Evolutionary conservation across 164 flowering plant genomes (phyloP), one percentile per base, ranked within the genome.

Genomic region (Macadamia tetraphylla): DNA sequence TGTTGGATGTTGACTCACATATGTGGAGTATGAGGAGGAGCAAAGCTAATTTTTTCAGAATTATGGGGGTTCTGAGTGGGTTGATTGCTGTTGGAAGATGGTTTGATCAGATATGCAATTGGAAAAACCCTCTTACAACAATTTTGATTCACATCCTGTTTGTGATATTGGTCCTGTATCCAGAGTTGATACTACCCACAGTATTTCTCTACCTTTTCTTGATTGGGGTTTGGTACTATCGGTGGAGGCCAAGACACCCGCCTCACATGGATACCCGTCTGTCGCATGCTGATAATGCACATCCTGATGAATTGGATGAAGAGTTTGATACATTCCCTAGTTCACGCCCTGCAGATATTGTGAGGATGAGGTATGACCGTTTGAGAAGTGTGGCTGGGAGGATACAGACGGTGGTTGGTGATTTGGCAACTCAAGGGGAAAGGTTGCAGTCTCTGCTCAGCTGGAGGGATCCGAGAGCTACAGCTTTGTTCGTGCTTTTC

Each of bases 1-100:
- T 92, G 92, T 79, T 90, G 69, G 94, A 89, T 74, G 89, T 85
- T 35, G 92, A 83, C 61, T 87, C 90, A 17, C 91, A 87, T 53
- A 85, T 89, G 90, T 89, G 91, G 94, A 89, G 91, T 68, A 87
- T 89, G 91, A 81, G 91, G 73, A 82, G 88, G 62, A 89, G 94
- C 83, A 88, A 87, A 67, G 88, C 91, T 7, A 89, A 89, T 71
- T 90, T 92, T 67, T 88, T 88, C 77, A 69, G 97, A 58, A 83
- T 92, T 18, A 86, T 88, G 91, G 79, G 79, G 8, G 91, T 90
- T n/a, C 69, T 89, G 29, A 70, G 89, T 64, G 88, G 94, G 42
- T 29, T 85, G 59, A 78, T 88, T 43, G 82, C 94, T 0, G 83
- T 88, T 9, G 86, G 82, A 15, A 87, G 76, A 75, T 92, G 96